A percentile compares a stretch with the other conserved stretches of the same genome.
Conservation (phyloP, 2,329 filamentous ascomycete species). For the Pseudovirgaria hyperparasitica region DNA sequence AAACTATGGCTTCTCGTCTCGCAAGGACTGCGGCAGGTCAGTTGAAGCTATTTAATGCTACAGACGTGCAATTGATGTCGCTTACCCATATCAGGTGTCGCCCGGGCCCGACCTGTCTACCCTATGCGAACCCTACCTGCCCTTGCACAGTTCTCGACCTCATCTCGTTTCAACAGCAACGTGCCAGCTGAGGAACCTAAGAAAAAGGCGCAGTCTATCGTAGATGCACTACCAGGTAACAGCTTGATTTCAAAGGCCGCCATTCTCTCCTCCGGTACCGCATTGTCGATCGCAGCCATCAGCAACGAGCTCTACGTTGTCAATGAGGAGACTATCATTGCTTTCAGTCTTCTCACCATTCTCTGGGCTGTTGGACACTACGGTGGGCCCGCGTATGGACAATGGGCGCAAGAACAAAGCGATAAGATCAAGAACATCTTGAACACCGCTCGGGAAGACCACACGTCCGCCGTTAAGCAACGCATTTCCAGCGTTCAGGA, state of each 20-base stretch:
- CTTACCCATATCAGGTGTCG: conserved; percentile 53
- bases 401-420: conserved; percentile 83
- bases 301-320: conserved; percentile 99
- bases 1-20: conserved; percentile 96
- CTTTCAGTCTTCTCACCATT: conserved; percentile 82
- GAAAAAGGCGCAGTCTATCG: conserved; percentile 90
- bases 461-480: conserved; percentile 88
- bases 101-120: conserved; percentile 68
- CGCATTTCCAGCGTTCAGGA: conserved; percentile 92
- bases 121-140: conserved; percentile 63
- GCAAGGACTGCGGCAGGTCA: conserved; percentile 89
- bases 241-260: conserved; percentile 90
- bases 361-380: conserved; percentile 90
- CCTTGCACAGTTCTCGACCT: conserved; percentile 54
- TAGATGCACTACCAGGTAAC: conserved; percentile 87
- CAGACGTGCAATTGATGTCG: conserved; percentile 28
- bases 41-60: conserved; percentile 29
- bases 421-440: conserved; percentile 91
- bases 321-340: conserved; percentile 96
- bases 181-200: conserved; percentile 81
- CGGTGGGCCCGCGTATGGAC: conserved; percentile 78
- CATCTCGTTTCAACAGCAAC: conserved; percentile 59
- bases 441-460: conserved; percentile 85
- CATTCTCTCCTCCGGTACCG: conserved; percentile 86
- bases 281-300: conserved; percentile 84